phyloP scores from a whole-genome alignment of 176 grass and related monocot species.

The Otatea glauca region DNA sequence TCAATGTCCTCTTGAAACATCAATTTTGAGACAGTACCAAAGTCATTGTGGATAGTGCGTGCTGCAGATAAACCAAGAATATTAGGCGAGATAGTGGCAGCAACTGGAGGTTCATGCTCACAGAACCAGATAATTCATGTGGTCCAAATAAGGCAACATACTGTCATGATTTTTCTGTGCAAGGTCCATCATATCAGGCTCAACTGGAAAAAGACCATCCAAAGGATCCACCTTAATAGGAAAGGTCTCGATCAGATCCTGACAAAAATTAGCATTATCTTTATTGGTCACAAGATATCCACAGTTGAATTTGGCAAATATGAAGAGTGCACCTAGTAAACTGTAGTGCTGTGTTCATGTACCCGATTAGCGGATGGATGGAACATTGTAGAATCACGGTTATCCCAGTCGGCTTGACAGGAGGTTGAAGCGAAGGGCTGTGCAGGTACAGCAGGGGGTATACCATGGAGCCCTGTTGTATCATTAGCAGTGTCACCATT shows the following conservation, averaged over 20 bases:
- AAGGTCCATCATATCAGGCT: conserved; percentile 4
- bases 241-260: neutral
- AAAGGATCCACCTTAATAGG: conserved; percentile 31
- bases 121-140: neutral
- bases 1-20: conserved; percentile 36
- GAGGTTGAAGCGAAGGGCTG: conserved; percentile 6
- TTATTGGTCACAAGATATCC: neutral
- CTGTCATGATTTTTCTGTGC: conserved; percentile 3
- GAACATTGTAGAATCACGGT: neutral
- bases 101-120: neutral
- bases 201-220: neutral
- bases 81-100: neutral
- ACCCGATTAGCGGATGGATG: conserved; percentile 13
- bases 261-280: neutral
- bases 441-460: neutral
- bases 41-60: neutral
- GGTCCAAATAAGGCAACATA: neutral
- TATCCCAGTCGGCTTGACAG: neutral
- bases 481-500: neutral
- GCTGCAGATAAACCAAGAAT: conserved; percentile 13
- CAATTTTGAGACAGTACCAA: conserved; percentile 37
- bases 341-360: neutral
- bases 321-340: neutral
- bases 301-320: neutral
- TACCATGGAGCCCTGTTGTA: neutral